Evolutionary conservation across 306 rosid genomes (phyloP).

Genomic region (Carpinus fangiana): DNA sequence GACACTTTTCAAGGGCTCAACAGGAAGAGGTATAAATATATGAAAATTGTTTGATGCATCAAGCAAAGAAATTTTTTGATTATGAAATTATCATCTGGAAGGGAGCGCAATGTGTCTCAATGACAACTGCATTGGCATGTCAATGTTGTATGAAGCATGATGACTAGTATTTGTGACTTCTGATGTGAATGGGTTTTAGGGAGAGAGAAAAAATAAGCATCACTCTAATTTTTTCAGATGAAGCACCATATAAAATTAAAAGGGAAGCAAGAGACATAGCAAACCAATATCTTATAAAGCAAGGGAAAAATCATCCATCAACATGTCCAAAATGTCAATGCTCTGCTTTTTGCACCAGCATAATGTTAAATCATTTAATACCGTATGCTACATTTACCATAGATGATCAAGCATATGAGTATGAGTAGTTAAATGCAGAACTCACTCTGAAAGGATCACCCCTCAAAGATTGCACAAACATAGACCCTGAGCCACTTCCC

Average conservation of each 20-base stretch:
- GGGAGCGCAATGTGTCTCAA: background rate
- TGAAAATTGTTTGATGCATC: background rate
- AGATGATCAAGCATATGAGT: constrained; percentile 9
- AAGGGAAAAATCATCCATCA: background rate
- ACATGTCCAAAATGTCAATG: background rate
- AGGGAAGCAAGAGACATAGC: background rate
- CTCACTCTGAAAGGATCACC: constrained; percentile 88
- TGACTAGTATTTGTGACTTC: background rate
- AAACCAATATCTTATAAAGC: background rate
- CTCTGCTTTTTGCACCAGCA: background rate
- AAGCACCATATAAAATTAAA: background rate
- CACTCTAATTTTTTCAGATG: background rate
- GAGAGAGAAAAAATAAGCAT: background rate
- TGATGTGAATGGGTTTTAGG: background rate
- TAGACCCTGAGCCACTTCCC: constrained; percentile 65
- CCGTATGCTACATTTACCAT: constrained; percentile 9
- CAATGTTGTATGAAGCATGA: background rate
- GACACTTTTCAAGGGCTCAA: background rate
- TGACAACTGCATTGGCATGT: background rate
- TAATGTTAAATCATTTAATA: background rate
- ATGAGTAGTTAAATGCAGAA: constrained; percentile 25
- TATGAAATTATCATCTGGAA: background rate
- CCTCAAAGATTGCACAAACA: constrained; percentile 90
- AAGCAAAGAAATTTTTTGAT: background rate
- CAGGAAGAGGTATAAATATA: background rate